A percentile compares a stretch with the other conserved stretches of the same genome.
Conservation (phyloP, 1,139 yeast species). For the Candida glucosophila region DNA sequence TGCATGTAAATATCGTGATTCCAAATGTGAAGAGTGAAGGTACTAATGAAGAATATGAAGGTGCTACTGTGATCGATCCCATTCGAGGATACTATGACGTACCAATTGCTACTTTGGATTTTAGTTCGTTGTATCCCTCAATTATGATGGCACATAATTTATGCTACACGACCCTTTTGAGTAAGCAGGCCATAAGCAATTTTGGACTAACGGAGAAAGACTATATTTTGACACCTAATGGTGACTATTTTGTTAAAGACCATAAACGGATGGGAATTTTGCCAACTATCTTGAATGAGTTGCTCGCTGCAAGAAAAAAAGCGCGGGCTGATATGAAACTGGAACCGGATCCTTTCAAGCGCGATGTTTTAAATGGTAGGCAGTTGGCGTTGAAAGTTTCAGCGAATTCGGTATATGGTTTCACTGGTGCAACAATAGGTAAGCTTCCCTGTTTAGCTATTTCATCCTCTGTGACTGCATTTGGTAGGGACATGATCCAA, state of each 20-base stretch:
- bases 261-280: constrained; percentile 70
- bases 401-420: constrained; percentile 97
- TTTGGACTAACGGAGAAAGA: constrained; percentile 62
- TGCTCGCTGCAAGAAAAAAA: constrained; percentile 83
- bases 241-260: constrained; percentile 81
- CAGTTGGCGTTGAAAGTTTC: constrained; percentile 94
- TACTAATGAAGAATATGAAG: constrained; percentile 86
- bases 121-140: constrained; percentile 94
- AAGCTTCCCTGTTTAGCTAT: constrained; percentile 94
- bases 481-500: constrained; percentile 96
- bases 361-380: constrained; percentile 93
- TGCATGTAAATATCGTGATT: constrained; percentile 74
- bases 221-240: constrained; percentile 83
- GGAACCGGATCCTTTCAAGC: constrained; percentile 89
- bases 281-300: constrained; percentile 85
- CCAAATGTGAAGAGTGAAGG: constrained; percentile 88
- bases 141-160: constrained; percentile 99
- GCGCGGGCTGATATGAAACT: constrained; percentile 86
- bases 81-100: constrained; percentile 90
- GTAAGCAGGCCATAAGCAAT: constrained; percentile 59
- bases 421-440: constrained; percentile 98
- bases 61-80: constrained; percentile 98
- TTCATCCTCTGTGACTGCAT: constrained; percentile 91
- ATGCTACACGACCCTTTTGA: constrained; percentile 85
- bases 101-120: constrained; percentile 96